Evolutionary conservation across 176 grass and related monocot genomes (phyloP), one percentile per base, ranked within the genome.

Genomic region (Phoenix dactylifera): DNA sequence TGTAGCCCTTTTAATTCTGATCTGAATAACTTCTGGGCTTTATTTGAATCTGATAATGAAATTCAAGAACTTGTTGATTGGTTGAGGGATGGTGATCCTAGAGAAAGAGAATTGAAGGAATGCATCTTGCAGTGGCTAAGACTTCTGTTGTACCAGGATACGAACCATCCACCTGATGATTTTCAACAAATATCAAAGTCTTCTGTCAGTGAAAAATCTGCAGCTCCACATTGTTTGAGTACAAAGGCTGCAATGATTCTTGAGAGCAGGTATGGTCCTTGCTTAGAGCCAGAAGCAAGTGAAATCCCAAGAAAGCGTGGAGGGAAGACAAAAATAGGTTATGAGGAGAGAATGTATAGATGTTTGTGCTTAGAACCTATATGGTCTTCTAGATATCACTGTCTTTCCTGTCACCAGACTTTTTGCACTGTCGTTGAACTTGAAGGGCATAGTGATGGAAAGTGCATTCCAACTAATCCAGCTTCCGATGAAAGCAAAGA

Each of bases 31-130:
- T 83, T 76, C 74, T 81, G 65, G 70, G 59, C 79, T 68, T 53
- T 80, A 32, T 97, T 85, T 85, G 84, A 97, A 80, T 85, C 87
- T 69, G 81, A 88, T 62, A 78, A 80, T 60, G 93, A 91, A 75
- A 77, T 97, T 49, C 70, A 77, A 56, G 64, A 57, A 67, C 81
- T 97, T 88, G 44, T 82, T 76, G 74, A 77, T 54, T 91, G 87
- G 93, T 58, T 97, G 69, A 91, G 67, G 32, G 84, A 83, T 26
- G 48, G 64, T 63, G 93, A 97, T 60, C 83, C 80, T 59, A 80
- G 76, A 71, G 93, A 97, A 67, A 91, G 72, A 76, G 93, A 97
- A 50, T 66, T 97, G 69, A 97, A 83, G 75, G 84, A 91, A 29
- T 72, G 72, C 50, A 91, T 97, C 29, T 82, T 88, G 59, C 87